Evolutionary conservation across 352 stramenopile genomes (phyloP), one percentile per base, ranked within the genome.

Genomic region (Globisporangium nagaii): DNA sequence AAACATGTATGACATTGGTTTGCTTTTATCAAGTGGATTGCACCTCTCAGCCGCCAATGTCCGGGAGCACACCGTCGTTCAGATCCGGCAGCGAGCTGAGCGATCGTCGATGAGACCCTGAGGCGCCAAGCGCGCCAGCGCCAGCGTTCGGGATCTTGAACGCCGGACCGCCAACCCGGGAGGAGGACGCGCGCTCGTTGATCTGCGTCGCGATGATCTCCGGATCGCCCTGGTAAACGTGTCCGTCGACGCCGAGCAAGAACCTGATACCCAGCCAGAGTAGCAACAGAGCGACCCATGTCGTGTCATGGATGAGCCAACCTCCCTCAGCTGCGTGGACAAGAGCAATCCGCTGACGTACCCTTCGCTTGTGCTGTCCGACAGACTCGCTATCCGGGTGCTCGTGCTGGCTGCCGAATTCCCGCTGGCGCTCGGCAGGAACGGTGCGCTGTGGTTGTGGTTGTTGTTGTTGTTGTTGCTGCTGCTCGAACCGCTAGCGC

Each of bases 191-290:
- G 25, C 73, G 66, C 25, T 88, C 71, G 39, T 78, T 68, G 15
- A 76, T 42, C 32, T 85, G 70, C 12, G 68, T 53, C 20, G 71
- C 65, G 12, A 88, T 62, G 30, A 88, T 35, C 40, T 88, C 74
- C 15, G 72, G 72, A 45, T 92, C 84, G 24, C 73, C 84, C 60
- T 92, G 81, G 27, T 91, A 94, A 20, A 94, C 73, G 45, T 88
- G 81, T 13, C 81, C 84, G 60, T 92, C 81, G n/a, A 90, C 69
- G 15, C 84, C 84, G 12, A 94, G 63, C 25, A 94, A 45, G 32
- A 90, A 94, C 19, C 81, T 90, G 31, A 40, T 25, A 13, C 2
- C 27, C 17, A 35, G 28, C 8, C 24, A 24, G 11, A 51, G 27
- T 22, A 36, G 20, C 31, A 66, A 13, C 36, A 66, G n/a, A n/a